phyloP scores from a whole-genome alignment of 1,284 basidiomycete species.

The Tylopilus sp. region DNA sequence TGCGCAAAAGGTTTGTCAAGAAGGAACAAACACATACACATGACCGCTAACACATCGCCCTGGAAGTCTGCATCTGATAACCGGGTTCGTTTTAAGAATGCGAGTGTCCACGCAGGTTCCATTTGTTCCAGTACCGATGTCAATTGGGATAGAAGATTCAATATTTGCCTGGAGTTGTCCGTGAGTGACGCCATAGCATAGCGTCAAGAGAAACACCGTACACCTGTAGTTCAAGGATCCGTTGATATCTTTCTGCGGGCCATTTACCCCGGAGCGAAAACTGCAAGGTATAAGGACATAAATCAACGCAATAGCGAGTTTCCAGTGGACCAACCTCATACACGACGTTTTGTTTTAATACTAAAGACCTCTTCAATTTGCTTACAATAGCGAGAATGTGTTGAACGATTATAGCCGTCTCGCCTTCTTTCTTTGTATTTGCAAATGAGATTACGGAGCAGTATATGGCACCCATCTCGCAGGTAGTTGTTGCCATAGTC shows the following conservation, averaged over 20 bases:
- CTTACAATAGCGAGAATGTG: slow-evolving; percentile 71
- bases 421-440: slow-evolving; percentile 57
- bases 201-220: slow-evolving; percentile 41
- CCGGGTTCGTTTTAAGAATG: slow-evolving; percentile 80
- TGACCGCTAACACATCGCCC: slow-evolving; percentile 85
- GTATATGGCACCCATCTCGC: slow-evolving; percentile 72
- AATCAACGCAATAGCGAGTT: background rate
- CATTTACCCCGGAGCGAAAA: slow-evolving; percentile 76
- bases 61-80: slow-evolving; percentile 86
- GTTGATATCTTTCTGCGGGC: slow-evolving; percentile 76
- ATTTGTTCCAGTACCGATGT: slow-evolving; percentile 73
- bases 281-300: slow-evolving; percentile 45
- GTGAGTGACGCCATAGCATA: slow-evolving; percentile 4
- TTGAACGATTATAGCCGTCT: slow-evolving; percentile 64
- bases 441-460: slow-evolving; percentile 77
- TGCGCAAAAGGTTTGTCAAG: background rate
- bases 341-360: slow-evolving; percentile 66
- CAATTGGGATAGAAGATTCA: slow-evolving; percentile 71
- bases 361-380: slow-evolving; percentile 69
- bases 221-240: slow-evolving; percentile 74
- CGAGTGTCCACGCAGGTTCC: slow-evolving; percentile 79
- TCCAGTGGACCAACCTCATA: slow-evolving; percentile 67
- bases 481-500: slow-evolving; percentile 68
- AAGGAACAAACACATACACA: slow-evolving; percentile 60
- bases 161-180: slow-evolving; percentile 60